Percentiles rank a stretch among this genome's conserved stretches.
These are phyloP conservation scores for Rhizopus microsporus DNA, from an alignment of 371 early-diverging fungal species.

Conservation along the genomic window DNA sequence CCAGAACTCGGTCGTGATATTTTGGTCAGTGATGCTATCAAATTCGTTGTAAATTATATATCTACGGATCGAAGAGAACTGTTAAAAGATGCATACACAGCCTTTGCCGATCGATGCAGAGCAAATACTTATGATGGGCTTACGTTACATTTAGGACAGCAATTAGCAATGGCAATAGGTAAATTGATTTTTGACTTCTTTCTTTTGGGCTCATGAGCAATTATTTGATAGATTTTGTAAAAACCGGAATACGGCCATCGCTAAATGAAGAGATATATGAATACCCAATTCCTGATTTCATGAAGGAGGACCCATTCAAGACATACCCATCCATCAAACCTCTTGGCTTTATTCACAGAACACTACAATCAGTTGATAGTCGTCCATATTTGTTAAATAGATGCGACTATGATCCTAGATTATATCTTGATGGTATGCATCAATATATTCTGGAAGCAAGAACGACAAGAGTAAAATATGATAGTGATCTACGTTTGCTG, in stretches of 20 bases:
- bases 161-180: constrained; percentile 18
- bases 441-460: constrained; percentile 55
- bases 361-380: constrained; percentile 7
- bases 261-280: constrained; percentile 34
- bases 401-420: constrained; percentile 35
- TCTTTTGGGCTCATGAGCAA: not conserved
- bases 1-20: constrained; percentile 5
- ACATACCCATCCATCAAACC: constrained; percentile 53
- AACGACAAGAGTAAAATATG: constrained; percentile 44
- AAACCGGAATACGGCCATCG: constrained; percentile 34
- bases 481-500: constrained; percentile 48
- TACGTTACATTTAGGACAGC: constrained; percentile 17
- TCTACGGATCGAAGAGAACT: constrained; percentile 13
- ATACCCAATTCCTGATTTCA: constrained; percentile 67
- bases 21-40: constrained; percentile 13
- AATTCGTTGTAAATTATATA: constrained; percentile 21
- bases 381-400: not conserved
- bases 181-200: constrained; percentile 1
- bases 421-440: constrained; percentile 55
- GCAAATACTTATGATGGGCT: constrained; percentile 16
- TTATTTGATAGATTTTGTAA: constrained; percentile 22
- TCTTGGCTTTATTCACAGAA: constrained; percentile 57
- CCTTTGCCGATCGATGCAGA: constrained; percentile 14
- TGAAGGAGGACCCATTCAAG: constrained; percentile 50
- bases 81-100: constrained; percentile 12